Evolutionary conservation across 306 rosid genomes (phyloP).

Genomic region (Castanea sativa): DNA sequence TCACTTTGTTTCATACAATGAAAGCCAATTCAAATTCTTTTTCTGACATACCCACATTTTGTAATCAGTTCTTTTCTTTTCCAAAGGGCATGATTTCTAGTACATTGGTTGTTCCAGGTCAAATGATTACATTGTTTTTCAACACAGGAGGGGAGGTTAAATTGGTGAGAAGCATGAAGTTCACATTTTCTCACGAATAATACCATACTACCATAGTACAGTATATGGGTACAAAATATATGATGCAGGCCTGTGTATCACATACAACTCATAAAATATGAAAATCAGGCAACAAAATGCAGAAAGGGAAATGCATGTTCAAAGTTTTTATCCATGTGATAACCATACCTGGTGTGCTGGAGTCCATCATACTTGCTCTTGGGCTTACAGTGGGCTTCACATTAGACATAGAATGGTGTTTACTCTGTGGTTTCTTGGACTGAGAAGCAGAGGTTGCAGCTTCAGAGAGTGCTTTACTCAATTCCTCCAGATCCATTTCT

Average conservation of each 20-base stretch:
- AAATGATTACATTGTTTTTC: neutral
- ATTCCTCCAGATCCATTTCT: constrained; percentile 59
- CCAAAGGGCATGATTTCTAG: neutral
- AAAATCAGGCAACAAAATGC: neutral
- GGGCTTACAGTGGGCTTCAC: constrained; percentile 22
- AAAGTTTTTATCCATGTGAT: neutral
- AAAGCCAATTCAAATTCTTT: neutral
- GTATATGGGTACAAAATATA: neutral
- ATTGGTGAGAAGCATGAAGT: neutral
- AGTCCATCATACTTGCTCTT: constrained; percentile 26
- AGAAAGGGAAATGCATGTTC: neutral
- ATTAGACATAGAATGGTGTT: constrained; percentile 10
- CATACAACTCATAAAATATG: neutral
- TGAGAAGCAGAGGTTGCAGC: constrained; percentile 52
- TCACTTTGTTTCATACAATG: neutral
- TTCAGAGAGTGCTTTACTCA: constrained; percentile 53
- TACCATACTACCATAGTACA: neutral
- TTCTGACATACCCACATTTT: neutral
- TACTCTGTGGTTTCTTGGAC: constrained; percentile 35
- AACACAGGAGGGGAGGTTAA: neutral
- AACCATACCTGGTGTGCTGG: constrained; percentile 47
- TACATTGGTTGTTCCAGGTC: neutral
- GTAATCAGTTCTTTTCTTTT: neutral
- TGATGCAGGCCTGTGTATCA: neutral
- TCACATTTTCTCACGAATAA: neutral